phyloP scores from a whole-genome alignment of 2,329 filamentous ascomycete species.

The Sporothrix inflata region DNA sequence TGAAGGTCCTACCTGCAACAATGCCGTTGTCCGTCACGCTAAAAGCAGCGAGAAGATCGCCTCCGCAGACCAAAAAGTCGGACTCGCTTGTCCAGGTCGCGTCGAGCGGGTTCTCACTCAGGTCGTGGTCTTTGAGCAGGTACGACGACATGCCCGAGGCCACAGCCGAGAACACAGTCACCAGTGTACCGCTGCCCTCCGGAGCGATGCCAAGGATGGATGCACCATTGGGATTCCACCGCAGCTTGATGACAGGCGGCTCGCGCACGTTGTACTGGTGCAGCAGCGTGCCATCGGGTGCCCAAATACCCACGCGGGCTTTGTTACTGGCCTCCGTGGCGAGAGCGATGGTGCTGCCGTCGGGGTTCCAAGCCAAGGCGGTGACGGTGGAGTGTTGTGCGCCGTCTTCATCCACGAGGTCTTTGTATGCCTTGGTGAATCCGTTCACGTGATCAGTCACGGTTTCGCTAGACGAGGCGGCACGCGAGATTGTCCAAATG shows the following conservation, averaged over 20 bases:
- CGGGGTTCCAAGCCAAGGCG: slow-evolving; percentile 63
- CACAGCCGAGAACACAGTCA: slow-evolving; percentile 58
- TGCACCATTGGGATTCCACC: slow-evolving; percentile 61
- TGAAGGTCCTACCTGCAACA: slow-evolving; percentile 51
- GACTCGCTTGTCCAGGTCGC: slow-evolving; percentile 62
- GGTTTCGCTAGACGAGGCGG: slow-evolving; percentile 50
- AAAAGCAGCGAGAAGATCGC: slow-evolving; percentile 56
- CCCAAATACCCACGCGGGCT: slow-evolving; percentile 60
- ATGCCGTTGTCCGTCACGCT: slow-evolving; percentile 53
- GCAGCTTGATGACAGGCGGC: slow-evolving; percentile 63
- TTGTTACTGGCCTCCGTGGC: slow-evolving; percentile 60
- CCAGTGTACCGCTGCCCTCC: slow-evolving; percentile 55
- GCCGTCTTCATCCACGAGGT: slow-evolving; percentile 57
- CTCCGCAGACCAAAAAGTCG: slow-evolving; percentile 63
- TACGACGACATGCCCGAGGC: slow-evolving; percentile 53
- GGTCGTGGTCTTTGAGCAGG: slow-evolving; percentile 53
- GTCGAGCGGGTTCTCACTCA: slow-evolving; percentile 57
- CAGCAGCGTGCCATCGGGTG: slow-evolving; percentile 54
- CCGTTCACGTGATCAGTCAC: slow-evolving; percentile 53
- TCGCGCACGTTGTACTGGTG: slow-evolving; percentile 61
- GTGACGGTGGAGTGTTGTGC: slow-evolving; percentile 58
- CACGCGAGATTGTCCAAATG: slow-evolving; percentile 66
- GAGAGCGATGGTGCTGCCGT: slow-evolving; percentile 60
- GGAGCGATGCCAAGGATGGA: slow-evolving; percentile 62
- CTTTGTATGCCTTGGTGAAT: slow-evolving; percentile 48